A percentile compares a stretch with the other conserved stretches of the same genome.
Evolutionary conservation across 495 filamentous ascomycete species (phyloP).

Genomic region (Trichoderma gamsii): DNA sequence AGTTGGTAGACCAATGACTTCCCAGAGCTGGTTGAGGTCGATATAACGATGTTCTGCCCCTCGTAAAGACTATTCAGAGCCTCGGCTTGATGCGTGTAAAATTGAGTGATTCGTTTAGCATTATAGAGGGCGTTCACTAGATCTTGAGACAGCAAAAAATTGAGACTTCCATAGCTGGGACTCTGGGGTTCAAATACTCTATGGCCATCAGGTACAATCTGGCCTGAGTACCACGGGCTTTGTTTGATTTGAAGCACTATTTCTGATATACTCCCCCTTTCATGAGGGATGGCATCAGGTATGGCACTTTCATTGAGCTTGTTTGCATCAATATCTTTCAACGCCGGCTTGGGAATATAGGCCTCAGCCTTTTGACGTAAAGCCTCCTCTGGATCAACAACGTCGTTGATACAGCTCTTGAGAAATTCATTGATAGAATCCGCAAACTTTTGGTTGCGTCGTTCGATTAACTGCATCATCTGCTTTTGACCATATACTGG

Average conservation of each 20-base stretch:
- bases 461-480: constrained; percentile 85
- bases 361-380: constrained; percentile 49
- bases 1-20: constrained; percentile 97
- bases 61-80: constrained; percentile 86
- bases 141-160: constrained; percentile 81
- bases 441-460: constrained; percentile 78
- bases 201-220: constrained; percentile 93
- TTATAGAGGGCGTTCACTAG: constrained; percentile 95
- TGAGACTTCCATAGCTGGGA: constrained; percentile 74
- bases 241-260: constrained; percentile 80
- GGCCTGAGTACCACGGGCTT: constrained; percentile 79
- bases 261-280: constrained; percentile 74
- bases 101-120: constrained; percentile 69
- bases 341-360: constrained; percentile 40
- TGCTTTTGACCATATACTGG: constrained; percentile 90
- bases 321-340: constrained; percentile 25
- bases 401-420: constrained; percentile 60
- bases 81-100: constrained; percentile 94
- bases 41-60: constrained; percentile 82
- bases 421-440: constrained; percentile 74
- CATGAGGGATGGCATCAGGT: constrained; percentile 69
- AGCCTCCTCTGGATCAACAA: constrained; percentile 59
- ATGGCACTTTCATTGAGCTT: constrained; percentile 33
- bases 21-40: constrained; percentile 91
- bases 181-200: constrained; percentile 85